A percentile compares a stretch with the other conserved stretches of the same genome.
phyloP scores from a whole-genome alignment of 2,329 filamentous ascomycete genomes.

The Colletotrichum gloeosporioides region DNA sequence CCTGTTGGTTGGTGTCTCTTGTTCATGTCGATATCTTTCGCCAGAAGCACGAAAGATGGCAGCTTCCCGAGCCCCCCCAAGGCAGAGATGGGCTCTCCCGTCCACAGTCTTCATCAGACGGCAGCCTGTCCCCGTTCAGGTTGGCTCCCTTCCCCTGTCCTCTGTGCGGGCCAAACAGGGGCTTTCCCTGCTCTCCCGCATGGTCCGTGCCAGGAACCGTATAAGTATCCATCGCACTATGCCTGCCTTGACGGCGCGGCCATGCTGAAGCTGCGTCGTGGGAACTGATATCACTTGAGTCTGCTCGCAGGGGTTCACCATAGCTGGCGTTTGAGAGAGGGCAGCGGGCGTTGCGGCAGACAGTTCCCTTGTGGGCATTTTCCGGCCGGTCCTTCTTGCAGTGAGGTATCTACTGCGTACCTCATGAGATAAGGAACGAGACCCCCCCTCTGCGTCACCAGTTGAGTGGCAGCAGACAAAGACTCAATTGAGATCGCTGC shows the following conservation, averaged over 20 bases:
- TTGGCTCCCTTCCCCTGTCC: neutral
- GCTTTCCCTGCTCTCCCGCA: conserved; percentile 5
- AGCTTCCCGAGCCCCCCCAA: neutral
- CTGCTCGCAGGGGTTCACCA: neutral
- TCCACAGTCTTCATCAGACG: neutral
- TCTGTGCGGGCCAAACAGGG: conserved; percentile 5
- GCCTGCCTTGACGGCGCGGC: neutral
- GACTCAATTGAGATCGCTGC: neutral
- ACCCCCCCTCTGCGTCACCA: neutral
- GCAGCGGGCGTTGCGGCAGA: neutral
- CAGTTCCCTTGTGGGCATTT: neutral
- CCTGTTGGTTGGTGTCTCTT: neutral
- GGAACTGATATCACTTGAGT: neutral
- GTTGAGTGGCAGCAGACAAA: neutral
- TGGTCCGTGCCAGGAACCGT: conserved; percentile 5
- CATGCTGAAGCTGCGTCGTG: neutral
- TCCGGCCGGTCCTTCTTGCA: neutral
- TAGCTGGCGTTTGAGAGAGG: neutral
- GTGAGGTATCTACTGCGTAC: neutral
- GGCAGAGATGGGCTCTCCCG: neutral
- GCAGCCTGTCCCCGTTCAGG: neutral
- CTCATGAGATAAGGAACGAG: neutral
- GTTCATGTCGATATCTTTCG: neutral
- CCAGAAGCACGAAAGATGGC: neutral
- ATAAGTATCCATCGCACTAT: neutral